Percentiles rank a stretch among this genome's conserved stretches.
phyloP scores from a whole-genome alignment of 331 rosid genomes.

The Acacia pycnantha region DNA sequence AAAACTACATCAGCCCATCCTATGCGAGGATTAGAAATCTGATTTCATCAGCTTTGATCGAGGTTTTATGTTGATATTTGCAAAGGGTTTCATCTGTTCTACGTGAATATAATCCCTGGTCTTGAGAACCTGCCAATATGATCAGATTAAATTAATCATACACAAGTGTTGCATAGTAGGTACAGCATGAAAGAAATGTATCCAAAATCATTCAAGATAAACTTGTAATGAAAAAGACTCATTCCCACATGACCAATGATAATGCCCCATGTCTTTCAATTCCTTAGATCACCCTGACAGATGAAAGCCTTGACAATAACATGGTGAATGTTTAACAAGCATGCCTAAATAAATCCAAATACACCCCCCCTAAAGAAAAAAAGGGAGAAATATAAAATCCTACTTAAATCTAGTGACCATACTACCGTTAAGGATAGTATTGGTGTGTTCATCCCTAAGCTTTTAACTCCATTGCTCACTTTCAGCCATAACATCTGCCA shows the following conservation, averaged over 20 bases:
- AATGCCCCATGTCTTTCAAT: not conserved
- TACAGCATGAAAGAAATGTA: not conserved
- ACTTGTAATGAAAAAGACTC: not conserved
- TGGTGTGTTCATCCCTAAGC: not conserved
- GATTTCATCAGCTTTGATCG: conserved; percentile 83
- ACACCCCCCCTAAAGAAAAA: not conserved
- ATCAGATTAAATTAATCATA: conserved; percentile 25
- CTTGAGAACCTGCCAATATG: conserved; percentile 85
- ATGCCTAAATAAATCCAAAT: not conserved
- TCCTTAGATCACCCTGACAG: not conserved
- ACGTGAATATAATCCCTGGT: conserved; percentile 90
- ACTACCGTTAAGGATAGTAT: not conserved
- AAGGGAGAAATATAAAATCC: not conserved
- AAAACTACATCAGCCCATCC: conserved; percentile 55
- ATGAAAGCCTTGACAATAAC: not conserved
- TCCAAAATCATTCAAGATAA: not conserved
- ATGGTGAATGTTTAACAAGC: not conserved
- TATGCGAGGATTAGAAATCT: conserved; percentile 64
- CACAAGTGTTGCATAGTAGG: not conserved
- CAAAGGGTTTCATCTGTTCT: conserved; percentile 79
- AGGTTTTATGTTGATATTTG: conserved; percentile 64
- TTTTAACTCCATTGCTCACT: too few relatives aligned
- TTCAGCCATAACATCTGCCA: not conserved
- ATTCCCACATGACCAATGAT: not conserved
- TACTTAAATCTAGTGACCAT: not conserved